phyloP scores from a whole-genome alignment of 2,329 filamentous ascomycete genomes.

The Fusarium sp. region DNA sequence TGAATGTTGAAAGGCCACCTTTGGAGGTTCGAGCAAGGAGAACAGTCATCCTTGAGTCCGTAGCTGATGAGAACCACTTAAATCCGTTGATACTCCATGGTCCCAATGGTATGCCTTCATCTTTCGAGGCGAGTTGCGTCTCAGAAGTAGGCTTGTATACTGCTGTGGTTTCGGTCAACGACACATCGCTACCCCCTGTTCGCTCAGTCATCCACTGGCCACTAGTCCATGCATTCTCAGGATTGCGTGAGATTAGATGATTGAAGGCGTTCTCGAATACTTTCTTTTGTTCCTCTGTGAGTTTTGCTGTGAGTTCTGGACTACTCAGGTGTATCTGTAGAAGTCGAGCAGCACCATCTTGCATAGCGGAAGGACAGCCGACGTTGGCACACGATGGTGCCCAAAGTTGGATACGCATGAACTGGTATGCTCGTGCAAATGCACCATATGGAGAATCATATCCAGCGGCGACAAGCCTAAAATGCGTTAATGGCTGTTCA shows the following conservation, averaged over 20 bases:
- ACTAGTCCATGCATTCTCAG: slow-evolving; percentile 71
- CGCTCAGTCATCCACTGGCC: slow-evolving; percentile 85
- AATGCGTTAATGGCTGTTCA: not conserved
- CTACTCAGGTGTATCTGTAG: slow-evolving; percentile 59
- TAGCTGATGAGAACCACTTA: slow-evolving; percentile 66
- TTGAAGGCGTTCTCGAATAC: slow-evolving; percentile 66
- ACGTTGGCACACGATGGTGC: slow-evolving; percentile 69
- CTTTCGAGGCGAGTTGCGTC: slow-evolving; percentile 26
- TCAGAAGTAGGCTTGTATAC: slow-evolving; percentile 34
- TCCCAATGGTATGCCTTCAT: slow-evolving; percentile 57
- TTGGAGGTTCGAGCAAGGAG: slow-evolving; percentile 69
- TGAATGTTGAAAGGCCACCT: slow-evolving; percentile 60
- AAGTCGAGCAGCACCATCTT: slow-evolving; percentile 70
- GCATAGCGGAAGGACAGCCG: slow-evolving; percentile 76
- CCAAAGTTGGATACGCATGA: slow-evolving; percentile 70
- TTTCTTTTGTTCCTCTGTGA: slow-evolving; percentile 49
- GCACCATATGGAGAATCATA: slow-evolving; percentile 66
- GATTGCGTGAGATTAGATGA: slow-evolving; percentile 66
- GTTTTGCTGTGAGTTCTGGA: slow-evolving; percentile 43
- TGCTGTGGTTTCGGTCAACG: slow-evolving; percentile 74
- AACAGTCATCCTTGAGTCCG: slow-evolving; percentile 64
- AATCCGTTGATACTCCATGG: slow-evolving; percentile 74
- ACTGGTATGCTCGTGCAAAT: slow-evolving; percentile 70
- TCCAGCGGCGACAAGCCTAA: slow-evolving; percentile 67
- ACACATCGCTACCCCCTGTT: slow-evolving; percentile 76